These are phyloP conservation scores for Trifolium subterraneum DNA, from an alignment of 306 rosid species.

Conservation along the genomic window DNA sequence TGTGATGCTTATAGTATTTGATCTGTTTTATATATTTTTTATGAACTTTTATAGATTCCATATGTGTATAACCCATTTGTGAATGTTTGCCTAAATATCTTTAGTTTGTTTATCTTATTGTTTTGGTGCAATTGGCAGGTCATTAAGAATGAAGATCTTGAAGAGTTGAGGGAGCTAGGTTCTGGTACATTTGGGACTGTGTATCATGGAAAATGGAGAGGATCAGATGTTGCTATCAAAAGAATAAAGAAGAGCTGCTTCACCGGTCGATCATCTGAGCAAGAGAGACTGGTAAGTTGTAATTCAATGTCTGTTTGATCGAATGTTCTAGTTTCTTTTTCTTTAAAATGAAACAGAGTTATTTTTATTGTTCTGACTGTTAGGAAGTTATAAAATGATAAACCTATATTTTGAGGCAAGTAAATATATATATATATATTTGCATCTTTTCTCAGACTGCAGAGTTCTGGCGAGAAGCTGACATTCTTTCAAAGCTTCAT, in stretches of 20 bases:
- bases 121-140: conserved; percentile 61
- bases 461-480: conserved; percentile 99
- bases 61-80: conserved; percentile 13
- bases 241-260: conserved; percentile 96
- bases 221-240: conserved; percentile 94
- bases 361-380: conserved; percentile 1
- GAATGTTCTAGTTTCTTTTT: conserved; percentile 18
- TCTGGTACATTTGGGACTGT: conserved; percentile 97
- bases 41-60: not conserved
- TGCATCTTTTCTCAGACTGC: conserved; percentile 58
- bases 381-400: conserved; percentile 18
- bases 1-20: not conserved
- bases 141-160: conserved; percentile 90
- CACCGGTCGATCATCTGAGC: conserved; percentile 86
- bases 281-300: conserved; percentile 81
- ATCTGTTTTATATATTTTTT: not conserved
- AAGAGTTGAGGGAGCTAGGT: conserved; percentile 86
- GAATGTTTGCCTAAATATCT: conserved; percentile 14
- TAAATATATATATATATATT: conserved; percentile 30
- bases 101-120: conserved; percentile 37
- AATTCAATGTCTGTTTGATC: conserved; percentile 26
- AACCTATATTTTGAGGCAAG: conserved; percentile 24
- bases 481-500: conserved; percentile 94
- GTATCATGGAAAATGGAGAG: conserved; percentile 96
- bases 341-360: conserved; percentile 20